Conservation (phyloP, 495 filamentous ascomycete species). For the Xylaria castorea region DNA sequence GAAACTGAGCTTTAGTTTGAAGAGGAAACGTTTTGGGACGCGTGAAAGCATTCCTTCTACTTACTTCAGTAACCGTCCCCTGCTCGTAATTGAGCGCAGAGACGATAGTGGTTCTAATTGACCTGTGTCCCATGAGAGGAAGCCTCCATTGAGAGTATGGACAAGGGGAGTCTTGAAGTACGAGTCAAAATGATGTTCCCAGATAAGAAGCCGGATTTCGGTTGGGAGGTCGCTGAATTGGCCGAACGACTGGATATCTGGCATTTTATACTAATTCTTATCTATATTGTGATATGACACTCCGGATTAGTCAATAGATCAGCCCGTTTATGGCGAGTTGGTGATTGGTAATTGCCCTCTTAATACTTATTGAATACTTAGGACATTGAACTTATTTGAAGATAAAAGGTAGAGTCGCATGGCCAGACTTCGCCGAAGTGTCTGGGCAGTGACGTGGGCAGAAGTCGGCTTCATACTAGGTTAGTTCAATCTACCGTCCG, state of each 20-base stretch:
- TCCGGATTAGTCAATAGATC: too few relatives aligned
- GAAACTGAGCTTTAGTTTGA: background rate
- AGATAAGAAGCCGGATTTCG: conserved; percentile 22
- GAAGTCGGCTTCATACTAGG: background rate
- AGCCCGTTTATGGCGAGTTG: background rate
- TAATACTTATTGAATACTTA: background rate
- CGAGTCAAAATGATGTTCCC: conserved; percentile 17
- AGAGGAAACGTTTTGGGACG: background rate
- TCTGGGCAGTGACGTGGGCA: background rate
- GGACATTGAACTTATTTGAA: background rate
- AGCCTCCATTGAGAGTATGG: conserved; percentile 20
- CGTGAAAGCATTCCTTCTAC: background rate
- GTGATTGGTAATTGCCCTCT: background rate
- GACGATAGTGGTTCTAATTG: conserved; percentile 10
- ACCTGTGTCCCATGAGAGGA: conserved; percentile 1
- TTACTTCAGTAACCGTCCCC: conserved; percentile 24
- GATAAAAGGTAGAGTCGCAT: background rate
- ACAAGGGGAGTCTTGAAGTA: conserved; percentile 4
- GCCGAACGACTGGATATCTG: conserved; percentile 1
- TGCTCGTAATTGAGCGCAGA: conserved; percentile 5
- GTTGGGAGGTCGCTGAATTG: conserved; percentile 18
- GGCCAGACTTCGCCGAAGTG: background rate
- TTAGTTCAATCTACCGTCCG: background rate
- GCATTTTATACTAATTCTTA: background rate
- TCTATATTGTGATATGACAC: background rate